Percentiles rank a stretch among this genome's conserved stretches.
phyloP scores from a whole-genome alignment of 495 filamentous ascomycete species.

The Thermothielavioides terrestris region DNA sequence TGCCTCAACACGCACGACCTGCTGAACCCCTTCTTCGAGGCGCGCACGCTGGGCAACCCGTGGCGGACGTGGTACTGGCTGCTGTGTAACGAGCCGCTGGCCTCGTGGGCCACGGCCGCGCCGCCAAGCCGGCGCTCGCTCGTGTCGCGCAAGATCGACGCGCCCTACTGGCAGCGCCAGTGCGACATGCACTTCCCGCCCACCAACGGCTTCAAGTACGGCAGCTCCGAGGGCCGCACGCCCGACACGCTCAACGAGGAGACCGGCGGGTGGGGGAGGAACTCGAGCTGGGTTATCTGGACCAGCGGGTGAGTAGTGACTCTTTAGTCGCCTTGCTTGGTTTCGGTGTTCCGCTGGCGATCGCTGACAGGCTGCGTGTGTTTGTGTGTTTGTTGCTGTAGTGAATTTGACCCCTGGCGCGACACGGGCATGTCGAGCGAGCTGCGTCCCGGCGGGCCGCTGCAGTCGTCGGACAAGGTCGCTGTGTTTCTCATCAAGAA shows the following conservation, averaged over 20 bases:
- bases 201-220: slow-evolving; percentile 40
- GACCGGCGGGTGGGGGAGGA: slow-evolving; percentile 48
- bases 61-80: slow-evolving; percentile 58
- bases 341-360: neutral
- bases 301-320: slow-evolving; percentile 41
- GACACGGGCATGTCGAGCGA: slow-evolving; percentile 44
- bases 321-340: neutral
- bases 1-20: slow-evolving; percentile 54
- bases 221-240: slow-evolving; percentile 43
- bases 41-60: slow-evolving; percentile 43
- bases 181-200: slow-evolving; percentile 54
- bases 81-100: slow-evolving; percentile 52
- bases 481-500: slow-evolving; percentile 50
- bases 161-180: slow-evolving; percentile 51
- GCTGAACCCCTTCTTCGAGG: slow-evolving; percentile 47
- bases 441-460: slow-evolving; percentile 47
- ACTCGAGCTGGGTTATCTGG: slow-evolving; percentile 50
- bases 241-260: slow-evolving; percentile 46
- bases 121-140: slow-evolving; percentile 33
- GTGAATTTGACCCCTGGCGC: slow-evolving; percentile 54
- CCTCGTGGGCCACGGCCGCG: slow-evolving; percentile 38
- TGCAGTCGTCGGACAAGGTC: slow-evolving; percentile 32
- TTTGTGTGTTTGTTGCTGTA: slow-evolving; percentile 7
- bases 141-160: slow-evolving; percentile 49
- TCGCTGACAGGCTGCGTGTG: no score